Evolutionary conservation across 495 filamentous ascomycete genomes (phyloP).

Genomic region (Penicillium samsonianum): DNA sequence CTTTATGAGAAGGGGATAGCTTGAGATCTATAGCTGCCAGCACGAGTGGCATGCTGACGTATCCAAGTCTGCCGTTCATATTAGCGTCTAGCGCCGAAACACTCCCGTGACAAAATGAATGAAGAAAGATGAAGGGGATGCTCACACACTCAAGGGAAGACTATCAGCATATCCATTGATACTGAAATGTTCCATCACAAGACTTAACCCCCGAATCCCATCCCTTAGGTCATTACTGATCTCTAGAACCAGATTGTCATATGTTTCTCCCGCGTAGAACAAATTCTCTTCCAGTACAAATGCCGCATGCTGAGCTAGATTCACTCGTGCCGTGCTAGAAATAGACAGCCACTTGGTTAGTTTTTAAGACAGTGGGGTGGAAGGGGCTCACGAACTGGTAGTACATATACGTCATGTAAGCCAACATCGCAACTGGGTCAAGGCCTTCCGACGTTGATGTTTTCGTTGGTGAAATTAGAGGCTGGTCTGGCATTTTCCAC

Average conservation of each 20-base stretch:
- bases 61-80: conserved; percentile 25
- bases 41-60: conserved; percentile 38
- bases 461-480: not conserved
- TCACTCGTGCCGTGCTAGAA: conserved; percentile 29
- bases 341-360: not conserved
- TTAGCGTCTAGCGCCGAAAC: not conserved
- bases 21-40: conserved; percentile 41
- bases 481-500: conserved; percentile 24
- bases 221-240: conserved; percentile 25
- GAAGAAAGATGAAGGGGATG: not conserved
- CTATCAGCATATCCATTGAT: conserved; percentile 23
- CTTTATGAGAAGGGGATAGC: conserved; percentile 27
- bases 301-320: conserved; percentile 32
- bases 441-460: not conserved
- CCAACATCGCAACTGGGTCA: conserved; percentile 42
- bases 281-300: conserved; percentile 30
- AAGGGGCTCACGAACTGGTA: conserved; percentile 43
- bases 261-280: conserved; percentile 16
- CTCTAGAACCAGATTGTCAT: conserved; percentile 13
- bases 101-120: not conserved
- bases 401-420: conserved; percentile 52
- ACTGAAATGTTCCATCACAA: conserved; percentile 37
- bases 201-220: conserved; percentile 26
- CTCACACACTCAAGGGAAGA: conserved; percentile 39
- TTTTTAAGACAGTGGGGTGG: not conserved